These are phyloP conservation scores for Nidularia pulvinata DNA, from an alignment of 768 basidiomycete species.

Conservation along the genomic window DNA sequence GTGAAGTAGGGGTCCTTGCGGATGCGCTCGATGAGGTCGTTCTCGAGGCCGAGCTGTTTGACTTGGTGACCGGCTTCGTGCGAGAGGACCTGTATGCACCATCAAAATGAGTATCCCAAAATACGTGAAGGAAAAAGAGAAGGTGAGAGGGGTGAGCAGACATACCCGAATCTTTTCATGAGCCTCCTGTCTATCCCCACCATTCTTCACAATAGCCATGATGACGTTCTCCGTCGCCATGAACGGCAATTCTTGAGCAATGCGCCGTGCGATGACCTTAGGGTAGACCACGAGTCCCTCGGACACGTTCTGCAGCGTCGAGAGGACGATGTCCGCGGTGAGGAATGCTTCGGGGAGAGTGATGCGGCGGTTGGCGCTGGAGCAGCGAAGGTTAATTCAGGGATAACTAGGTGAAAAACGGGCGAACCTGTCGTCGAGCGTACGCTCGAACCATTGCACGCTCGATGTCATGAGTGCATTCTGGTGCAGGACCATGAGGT, in stretches of 20 bases:
- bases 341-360: conserved; percentile 97
- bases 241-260: conserved; percentile 95
- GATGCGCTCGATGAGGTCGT: conserved; percentile 93
- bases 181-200: conserved; percentile 95
- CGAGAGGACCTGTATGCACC: conserved; percentile 66
- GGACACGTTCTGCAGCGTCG: conserved; percentile 94
- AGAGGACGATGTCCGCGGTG: conserved; percentile 94
- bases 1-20: conserved; percentile 84
- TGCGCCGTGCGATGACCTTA: conserved; percentile 89
- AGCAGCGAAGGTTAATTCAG: neutral
- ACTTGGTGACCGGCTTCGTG: conserved; percentile 96
- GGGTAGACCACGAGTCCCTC: conserved; percentile 99
- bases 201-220: conserved; percentile 96
- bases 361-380: conserved; percentile 93
- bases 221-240: conserved; percentile 99
- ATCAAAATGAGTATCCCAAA: neutral
- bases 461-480: conserved; percentile 94
- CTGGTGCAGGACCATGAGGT: conserved; percentile 95
- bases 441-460: conserved; percentile 99
- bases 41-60: conserved; percentile 92
- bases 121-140: neutral
- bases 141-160: conserved; percentile 4
- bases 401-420: neutral
- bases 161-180: conserved; percentile 92
- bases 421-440: conserved; percentile 87